Conservation (phyloP, 805 yeast genomes). For the Hanseniaspora jakobsenii region DNA sequence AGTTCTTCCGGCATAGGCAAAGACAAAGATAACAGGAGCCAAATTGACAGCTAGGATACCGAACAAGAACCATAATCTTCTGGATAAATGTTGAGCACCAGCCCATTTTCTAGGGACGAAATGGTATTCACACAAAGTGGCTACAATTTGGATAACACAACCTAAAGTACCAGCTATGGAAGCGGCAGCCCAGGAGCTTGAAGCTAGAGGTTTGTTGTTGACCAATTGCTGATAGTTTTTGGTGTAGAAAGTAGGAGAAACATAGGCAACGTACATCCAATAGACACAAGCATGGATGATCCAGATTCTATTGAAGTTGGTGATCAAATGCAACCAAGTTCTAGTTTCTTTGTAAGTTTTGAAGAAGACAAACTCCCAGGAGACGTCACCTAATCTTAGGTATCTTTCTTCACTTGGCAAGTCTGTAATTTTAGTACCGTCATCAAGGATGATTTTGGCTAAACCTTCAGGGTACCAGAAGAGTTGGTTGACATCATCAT, state of each 20-base stretch:
- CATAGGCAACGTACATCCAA: slow-evolving; percentile 93
- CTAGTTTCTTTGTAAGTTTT: slow-evolving; percentile 92
- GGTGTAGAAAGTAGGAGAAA: slow-evolving; percentile 85
- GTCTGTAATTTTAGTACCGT: slow-evolving; percentile 84
- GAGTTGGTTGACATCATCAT: slow-evolving; percentile 96
- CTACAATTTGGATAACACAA: slow-evolving; percentile 62
- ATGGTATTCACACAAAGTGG: slow-evolving; percentile 86
- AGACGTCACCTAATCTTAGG: slow-evolving; percentile 77
- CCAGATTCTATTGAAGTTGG: slow-evolving; percentile 98
- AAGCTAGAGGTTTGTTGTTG: slow-evolving; percentile 78
- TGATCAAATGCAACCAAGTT: slow-evolving; percentile 91
- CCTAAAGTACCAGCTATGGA: slow-evolving; percentile 92
- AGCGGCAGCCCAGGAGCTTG: slow-evolving; percentile 83
- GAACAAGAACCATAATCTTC: slow-evolving; percentile 69
- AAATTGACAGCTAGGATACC: slow-evolving; percentile 58
- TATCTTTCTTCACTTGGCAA: slow-evolving; percentile 83
- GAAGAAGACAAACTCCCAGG: slow-evolving; percentile 84
- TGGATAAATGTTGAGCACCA: slow-evolving; percentile 91
- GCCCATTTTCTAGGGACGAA: slow-evolving; percentile 98
- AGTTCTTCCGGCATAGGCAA: slow-evolving; percentile 62
- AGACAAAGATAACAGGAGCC: slow-evolving; percentile 77
- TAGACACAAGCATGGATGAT: slow-evolving; percentile 75
- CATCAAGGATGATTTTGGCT: slow-evolving; percentile 78
- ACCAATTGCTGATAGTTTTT: slow-evolving; percentile 69
- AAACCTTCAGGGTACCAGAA: slow-evolving; percentile 99